A percentile compares a stretch with the other conserved stretches of the same genome.
phyloP scores from a whole-genome alignment of 257 asterid species.

The Knoxia roxburghii region DNA sequence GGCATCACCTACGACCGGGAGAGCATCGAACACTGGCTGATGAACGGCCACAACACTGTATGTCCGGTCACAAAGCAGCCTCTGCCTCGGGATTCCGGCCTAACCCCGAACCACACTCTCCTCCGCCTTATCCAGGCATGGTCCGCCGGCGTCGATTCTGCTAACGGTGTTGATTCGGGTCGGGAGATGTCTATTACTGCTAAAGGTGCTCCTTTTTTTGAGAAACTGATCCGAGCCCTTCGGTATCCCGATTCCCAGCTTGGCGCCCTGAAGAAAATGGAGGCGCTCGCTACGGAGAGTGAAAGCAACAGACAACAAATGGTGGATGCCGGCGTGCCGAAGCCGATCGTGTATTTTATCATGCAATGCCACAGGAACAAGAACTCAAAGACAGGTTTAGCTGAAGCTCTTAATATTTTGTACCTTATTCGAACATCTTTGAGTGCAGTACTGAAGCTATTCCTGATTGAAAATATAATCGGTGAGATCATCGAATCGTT shows the following conservation, averaged over 20 bases:
- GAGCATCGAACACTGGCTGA: constrained; percentile 52
- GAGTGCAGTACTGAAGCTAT: not conserved
- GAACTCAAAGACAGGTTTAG: constrained; percentile 17
- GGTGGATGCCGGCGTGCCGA: constrained; percentile 32
- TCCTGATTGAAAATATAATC: not conserved
- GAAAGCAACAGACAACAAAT: constrained; percentile 26
- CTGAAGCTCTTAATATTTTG: constrained; percentile 31
- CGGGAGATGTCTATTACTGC: too few species aligned
- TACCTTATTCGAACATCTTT: constrained; percentile 13
- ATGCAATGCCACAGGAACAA: constrained; percentile 19
- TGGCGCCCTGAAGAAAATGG: constrained; percentile 32
- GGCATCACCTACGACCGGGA: constrained; percentile 71
- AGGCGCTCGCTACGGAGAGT: constrained; percentile 30
- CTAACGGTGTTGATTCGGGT: constrained; percentile 12
- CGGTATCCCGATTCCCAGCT: constrained; percentile 14
- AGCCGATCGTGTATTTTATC: constrained; percentile 18
- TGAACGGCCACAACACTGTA: constrained; percentile 20
- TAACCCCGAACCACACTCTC: constrained; percentile 63
- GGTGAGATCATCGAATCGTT: constrained; percentile 30
- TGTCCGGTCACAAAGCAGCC: constrained; percentile 65
- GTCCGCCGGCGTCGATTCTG: constrained; percentile 27
- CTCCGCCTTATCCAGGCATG: constrained; percentile 51
- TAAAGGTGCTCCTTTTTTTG: constrained; percentile 6
- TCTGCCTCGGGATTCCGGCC: constrained; percentile 22
- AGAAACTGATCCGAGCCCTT: constrained; percentile 31